Percentiles rank a stretch among this genome's conserved stretches.
Evolutionary conservation across 1,139 yeast species (phyloP).

Genomic region (Hemisphaericaspora xylofermentans): DNA sequence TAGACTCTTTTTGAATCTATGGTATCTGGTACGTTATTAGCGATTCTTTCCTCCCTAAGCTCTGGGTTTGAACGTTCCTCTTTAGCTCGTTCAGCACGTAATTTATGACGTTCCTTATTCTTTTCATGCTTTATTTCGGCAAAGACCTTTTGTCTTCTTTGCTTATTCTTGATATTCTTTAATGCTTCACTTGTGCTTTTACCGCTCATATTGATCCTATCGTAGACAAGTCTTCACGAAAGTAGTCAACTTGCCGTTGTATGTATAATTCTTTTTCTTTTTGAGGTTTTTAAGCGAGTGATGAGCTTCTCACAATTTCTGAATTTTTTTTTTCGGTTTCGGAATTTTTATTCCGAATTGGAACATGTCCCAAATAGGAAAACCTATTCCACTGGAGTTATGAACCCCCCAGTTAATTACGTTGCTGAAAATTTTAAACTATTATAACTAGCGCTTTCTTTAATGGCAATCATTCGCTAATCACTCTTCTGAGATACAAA

Average conservation of each 20-base stretch:
- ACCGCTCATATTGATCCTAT: constrained; percentile 1
- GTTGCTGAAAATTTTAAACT: no score
- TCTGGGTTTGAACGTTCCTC: constrained; percentile 84
- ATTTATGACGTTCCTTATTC: constrained; percentile 74
- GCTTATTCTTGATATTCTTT: constrained; percentile 65
- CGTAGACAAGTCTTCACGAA: no score
- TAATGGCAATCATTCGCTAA: neutral
- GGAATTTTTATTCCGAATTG: neutral
- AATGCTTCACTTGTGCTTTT: constrained; percentile 33
- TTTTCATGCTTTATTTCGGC: constrained; percentile 73
- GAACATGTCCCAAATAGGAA: neutral
- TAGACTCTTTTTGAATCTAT: constrained; percentile 84
- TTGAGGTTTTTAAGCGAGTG: neutral
- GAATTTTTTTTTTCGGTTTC: neutral
- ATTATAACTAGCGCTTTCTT: neutral
- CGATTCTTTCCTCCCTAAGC: constrained; percentile 73
- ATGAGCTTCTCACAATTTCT: constrained; percentile 3
- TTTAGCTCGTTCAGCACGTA: constrained; percentile 74
- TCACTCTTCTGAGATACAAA: neutral
- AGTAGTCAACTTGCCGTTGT: no score
- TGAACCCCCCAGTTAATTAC: no score
- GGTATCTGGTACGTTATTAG: constrained; percentile 80
- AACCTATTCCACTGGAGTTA: neutral
- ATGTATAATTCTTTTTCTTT: no score
- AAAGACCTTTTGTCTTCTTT: constrained; percentile 74